phyloP scores from a whole-genome alignment of 768 basidiomycete species.

The Rhizopogon sp. region DNA sequence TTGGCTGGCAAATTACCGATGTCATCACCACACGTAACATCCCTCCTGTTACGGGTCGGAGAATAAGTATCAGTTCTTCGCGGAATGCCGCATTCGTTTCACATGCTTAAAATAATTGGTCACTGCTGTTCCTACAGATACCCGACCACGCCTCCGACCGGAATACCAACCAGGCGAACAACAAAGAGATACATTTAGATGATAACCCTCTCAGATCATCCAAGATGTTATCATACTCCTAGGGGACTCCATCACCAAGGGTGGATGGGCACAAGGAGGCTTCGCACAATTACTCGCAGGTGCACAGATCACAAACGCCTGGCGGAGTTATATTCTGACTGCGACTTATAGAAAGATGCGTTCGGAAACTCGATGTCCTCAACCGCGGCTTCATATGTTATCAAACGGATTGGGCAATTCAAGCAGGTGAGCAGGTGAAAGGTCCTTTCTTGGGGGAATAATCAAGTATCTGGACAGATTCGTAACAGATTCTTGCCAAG shows the following conservation, averaged over 20 bases:
- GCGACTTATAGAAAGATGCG: constrained; percentile 56
- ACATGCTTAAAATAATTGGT: not conserved
- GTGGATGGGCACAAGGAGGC: constrained; percentile 54
- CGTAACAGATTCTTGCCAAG: constrained; percentile 52
- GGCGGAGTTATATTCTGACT: not conserved
- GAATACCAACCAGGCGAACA: too few species aligned
- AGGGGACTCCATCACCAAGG: constrained; percentile 81
- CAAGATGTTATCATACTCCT: constrained; percentile 69
- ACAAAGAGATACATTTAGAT: too few species aligned
- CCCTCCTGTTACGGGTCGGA: too few species aligned
- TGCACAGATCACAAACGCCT: constrained; percentile 7
- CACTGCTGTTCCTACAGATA: too few species aligned
- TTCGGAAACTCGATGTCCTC: constrained; percentile 76
- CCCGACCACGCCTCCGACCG: too few species aligned
- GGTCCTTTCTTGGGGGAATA: too few species aligned
- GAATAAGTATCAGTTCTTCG: not conserved
- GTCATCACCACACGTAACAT: too few species aligned
- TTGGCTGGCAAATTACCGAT: too few species aligned
- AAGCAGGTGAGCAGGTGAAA: constrained; percentile 67
- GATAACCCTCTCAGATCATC: not conserved
- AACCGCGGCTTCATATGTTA: constrained; percentile 85
- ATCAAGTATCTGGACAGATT: not conserved
- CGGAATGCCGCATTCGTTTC: not conserved
- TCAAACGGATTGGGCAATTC: constrained; percentile 82
- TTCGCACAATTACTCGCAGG: constrained; percentile 61